phyloP scores from a whole-genome alignment of 2,329 filamentous ascomycete genomes.

The Penicillium sp. region DNA sequence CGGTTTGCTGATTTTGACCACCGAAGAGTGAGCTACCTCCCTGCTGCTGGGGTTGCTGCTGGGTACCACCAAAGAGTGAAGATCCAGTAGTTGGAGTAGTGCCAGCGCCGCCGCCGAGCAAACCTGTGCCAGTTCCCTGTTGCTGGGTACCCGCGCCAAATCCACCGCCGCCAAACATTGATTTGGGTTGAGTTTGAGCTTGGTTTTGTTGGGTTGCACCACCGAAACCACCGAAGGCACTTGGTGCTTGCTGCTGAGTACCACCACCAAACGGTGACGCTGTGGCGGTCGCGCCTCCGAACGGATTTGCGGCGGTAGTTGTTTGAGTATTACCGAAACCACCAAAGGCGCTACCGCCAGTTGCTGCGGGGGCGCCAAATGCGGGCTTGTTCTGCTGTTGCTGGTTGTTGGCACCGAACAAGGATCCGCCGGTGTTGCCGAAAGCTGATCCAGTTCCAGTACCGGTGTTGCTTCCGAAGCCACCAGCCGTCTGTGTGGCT shows the following conservation, averaged over 20 bases:
- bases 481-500: conserved; percentile 10
- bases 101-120: conserved; percentile 42
- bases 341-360: conserved; percentile 36
- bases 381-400: conserved; percentile 37
- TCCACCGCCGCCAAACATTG: conserved; percentile 36
- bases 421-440: conserved; percentile 31
- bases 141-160: conserved; percentile 46
- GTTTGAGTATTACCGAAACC: conserved; percentile 38
- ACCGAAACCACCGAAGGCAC: conserved; percentile 47
- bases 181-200: conserved; percentile 36
- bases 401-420: conserved; percentile 44
- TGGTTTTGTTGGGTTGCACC: conserved; percentile 38
- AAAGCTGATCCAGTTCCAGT: conserved; percentile 29
- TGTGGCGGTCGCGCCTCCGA: conserved; percentile 41
- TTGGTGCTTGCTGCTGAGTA: conserved; percentile 33
- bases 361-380: conserved; percentile 31
- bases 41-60: conserved; percentile 29
- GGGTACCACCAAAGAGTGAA: conserved; percentile 43
- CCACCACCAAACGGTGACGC: conserved; percentile 45
- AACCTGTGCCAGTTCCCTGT: conserved; percentile 34
- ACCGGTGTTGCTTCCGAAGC: conserved; percentile 23
- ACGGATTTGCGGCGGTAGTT: conserved; percentile 39
- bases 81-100: conserved; percentile 33
- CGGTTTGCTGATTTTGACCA: conserved; percentile 34
- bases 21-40: conserved; percentile 36